Conservation (phyloP, 495 filamentous ascomycete genomes). For the Thermothielavioides terrestris region DNA sequence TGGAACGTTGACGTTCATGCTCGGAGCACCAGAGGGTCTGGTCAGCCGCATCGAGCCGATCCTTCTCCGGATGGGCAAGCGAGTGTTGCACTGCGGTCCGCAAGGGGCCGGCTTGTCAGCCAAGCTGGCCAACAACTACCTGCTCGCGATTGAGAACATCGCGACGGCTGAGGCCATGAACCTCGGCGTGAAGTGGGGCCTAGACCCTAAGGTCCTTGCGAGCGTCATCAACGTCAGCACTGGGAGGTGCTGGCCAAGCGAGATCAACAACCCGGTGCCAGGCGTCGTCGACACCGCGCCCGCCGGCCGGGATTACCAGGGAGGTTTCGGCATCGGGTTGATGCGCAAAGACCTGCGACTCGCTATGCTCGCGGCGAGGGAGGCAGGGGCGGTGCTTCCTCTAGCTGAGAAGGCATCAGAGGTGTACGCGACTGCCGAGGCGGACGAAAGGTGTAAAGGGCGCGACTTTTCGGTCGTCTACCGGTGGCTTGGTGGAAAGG, state of each 20-base stretch:
- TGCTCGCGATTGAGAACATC: constrained; percentile 86
- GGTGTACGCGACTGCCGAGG: constrained; percentile 58
- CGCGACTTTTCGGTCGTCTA: constrained; percentile 85
- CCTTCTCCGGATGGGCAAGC: constrained; percentile 71
- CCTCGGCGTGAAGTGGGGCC: constrained; percentile 72
- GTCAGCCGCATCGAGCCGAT: constrained; percentile 54
- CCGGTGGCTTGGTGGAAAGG: constrained; percentile 53
- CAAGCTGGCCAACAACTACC: constrained; percentile 91
- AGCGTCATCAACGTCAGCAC: constrained; percentile 78
- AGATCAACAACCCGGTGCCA: constrained; percentile 86
- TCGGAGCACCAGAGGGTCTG: constrained; percentile 55
- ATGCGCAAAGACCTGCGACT: constrained; percentile 79
- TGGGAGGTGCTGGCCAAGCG: constrained; percentile 84
- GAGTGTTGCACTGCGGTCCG: constrained; percentile 68
- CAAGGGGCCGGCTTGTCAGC: constrained; percentile 74
- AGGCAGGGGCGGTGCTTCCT: constrained; percentile 56
- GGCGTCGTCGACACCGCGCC: constrained; percentile 70
- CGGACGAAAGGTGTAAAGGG: constrained; percentile 52
- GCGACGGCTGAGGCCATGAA: constrained; percentile 92
- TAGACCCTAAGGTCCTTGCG: constrained; percentile 70
- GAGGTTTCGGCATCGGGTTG: constrained; percentile 73
- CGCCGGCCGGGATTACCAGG: constrained; percentile 62
- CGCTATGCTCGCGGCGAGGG: constrained; percentile 62
- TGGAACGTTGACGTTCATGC: constrained; percentile 77
- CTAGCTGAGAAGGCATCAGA: constrained; percentile 55